Percentiles rank a stretch among this genome's conserved stretches.
Evolutionary conservation across 2,329 filamentous ascomycete species (phyloP).

Genomic region (Cladobotryum protrusum): DNA sequence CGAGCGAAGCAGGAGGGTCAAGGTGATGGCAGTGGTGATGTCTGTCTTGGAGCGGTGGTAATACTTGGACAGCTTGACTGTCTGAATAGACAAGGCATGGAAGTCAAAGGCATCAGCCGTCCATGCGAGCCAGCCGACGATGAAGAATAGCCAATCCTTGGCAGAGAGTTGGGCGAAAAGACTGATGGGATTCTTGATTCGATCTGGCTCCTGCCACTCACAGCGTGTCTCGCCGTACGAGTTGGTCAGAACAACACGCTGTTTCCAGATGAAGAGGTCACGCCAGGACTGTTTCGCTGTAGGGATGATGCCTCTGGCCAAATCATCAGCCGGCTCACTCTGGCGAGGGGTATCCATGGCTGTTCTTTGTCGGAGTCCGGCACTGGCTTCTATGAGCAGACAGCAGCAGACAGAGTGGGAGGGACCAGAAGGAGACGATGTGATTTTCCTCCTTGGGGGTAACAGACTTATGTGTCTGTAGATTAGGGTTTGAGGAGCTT

Average conservation of each 20-base stretch:
- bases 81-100: constrained; percentile 73
- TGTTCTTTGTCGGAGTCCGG: neutral
- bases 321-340: constrained; percentile 54
- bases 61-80: constrained; percentile 57
- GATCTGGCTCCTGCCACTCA: constrained; percentile 63
- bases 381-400: too few relatives aligned
- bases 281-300: constrained; percentile 57
- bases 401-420: too few relatives aligned
- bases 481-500: too few relatives aligned
- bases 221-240: constrained; percentile 57
- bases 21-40: constrained; percentile 67
- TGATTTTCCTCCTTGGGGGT: too few relatives aligned
- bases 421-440: too few relatives aligned
- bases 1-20: constrained; percentile 68
- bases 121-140: constrained; percentile 71
- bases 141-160: constrained; percentile 68
- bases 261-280: constrained; percentile 68
- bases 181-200: constrained; percentile 63
- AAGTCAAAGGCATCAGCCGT: constrained; percentile 81
- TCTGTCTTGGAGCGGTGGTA: constrained; percentile 52
- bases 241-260: constrained; percentile 62
- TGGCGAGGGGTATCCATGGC: neutral
- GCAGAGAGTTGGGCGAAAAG: constrained; percentile 58
- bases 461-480: too few relatives aligned
- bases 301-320: constrained; percentile 58